Percentiles rank a stretch among this genome's conserved stretches.
Evolutionary conservation across 495 filamentous ascomycete species (phyloP).

Genomic region (Wilcoxina mikolae): DNA sequence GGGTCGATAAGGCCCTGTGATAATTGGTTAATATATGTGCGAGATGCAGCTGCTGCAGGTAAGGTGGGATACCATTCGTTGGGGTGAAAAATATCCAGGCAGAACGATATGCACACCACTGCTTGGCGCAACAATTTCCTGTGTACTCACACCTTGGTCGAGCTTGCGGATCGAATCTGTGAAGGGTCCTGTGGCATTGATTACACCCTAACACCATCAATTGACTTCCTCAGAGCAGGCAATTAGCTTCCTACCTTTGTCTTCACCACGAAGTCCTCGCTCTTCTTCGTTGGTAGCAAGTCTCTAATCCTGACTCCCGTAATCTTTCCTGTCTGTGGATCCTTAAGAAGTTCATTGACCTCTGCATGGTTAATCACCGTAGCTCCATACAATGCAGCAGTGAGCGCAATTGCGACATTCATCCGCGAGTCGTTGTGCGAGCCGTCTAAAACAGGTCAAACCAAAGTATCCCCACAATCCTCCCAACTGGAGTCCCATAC

Average conservation of each 20-base stretch:
- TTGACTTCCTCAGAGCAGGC: too few relatives aligned
- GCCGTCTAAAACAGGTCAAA: slow-evolving; percentile 43
- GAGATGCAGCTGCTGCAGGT: neutral
- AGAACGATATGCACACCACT: slow-evolving; percentile 91
- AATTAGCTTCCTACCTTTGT: slow-evolving; percentile 40
- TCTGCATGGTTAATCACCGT: slow-evolving; percentile 91
- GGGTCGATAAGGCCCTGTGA: slow-evolving; percentile 71
- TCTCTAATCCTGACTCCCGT: slow-evolving; percentile 70
- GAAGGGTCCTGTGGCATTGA: slow-evolving; percentile 96
- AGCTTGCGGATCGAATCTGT: slow-evolving; percentile 86
- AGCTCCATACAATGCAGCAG: slow-evolving; percentile 79
- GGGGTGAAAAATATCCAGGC: slow-evolving; percentile 86
- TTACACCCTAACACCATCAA: slow-evolving; percentile 68
- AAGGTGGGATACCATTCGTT: slow-evolving; percentile 49
- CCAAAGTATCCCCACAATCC: neutral
- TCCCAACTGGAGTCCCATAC: slow-evolving; percentile 30
- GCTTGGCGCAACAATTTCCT: slow-evolving; percentile 70
- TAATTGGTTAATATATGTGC: neutral
- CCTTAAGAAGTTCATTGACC: slow-evolving; percentile 71
- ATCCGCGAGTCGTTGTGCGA: slow-evolving; percentile 97
- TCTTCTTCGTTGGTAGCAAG: slow-evolving; percentile 44
- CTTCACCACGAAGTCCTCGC: slow-evolving; percentile 54
- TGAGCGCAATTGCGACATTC: slow-evolving; percentile 95
- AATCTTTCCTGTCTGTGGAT: slow-evolving; percentile 53
- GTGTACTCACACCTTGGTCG: slow-evolving; percentile 36